Evolutionary conservation across 164 flowering plant genomes (phyloP), one percentile per base, ranked within the genome.

Genomic region (Pachysandra terminalis): DNA sequence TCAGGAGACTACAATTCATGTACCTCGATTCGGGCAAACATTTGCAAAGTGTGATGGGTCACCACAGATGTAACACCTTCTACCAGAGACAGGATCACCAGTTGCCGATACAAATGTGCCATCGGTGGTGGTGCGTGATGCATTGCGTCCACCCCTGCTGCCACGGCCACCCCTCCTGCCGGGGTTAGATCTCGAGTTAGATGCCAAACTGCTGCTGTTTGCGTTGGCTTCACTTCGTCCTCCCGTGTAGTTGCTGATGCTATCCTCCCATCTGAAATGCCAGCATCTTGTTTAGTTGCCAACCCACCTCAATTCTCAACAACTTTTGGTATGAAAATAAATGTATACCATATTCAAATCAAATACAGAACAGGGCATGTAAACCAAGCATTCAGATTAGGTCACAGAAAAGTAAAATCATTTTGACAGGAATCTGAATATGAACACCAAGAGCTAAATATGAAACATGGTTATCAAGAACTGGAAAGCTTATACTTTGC

Each of bases 41-140:
- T 88, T 89, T 27, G 93, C 91, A 77, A 89, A 87, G 72, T 95
- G 99, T 3, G 90, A 87, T 19, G 98, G 97, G 79, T 92, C 96
- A 27, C 97, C 97, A 77, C 99, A 95, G 14, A 66, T 67, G 64
- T 63, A 90, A 63, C 99, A 95, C 68, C 91, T 79, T 72, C 86
- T 79, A 32, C 82, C 84, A 56, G 96, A 76, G 22, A 83, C 35
- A 22, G 97, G 96, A 32, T 95, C 99, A 66, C 99, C 99, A 24
- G 98, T 90, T 52, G 90, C 93, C 28, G 94, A 88, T 26, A 95
- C 97, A 77, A 88, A 92, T 17, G 80, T 78, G 9, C 3, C 56
- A 37, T 56, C 84, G 51, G 72, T 51, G 51, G 72, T 51, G 25
- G 71, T 73, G 26, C 49, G 64, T 1, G 64, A 68, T 23, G 86